Percentiles rank a stretch among this genome's conserved stretches.
These are phyloP conservation scores for Platanus orientalis DNA, from an alignment of 164 flowering plant species.

Conservation along the genomic window DNA sequence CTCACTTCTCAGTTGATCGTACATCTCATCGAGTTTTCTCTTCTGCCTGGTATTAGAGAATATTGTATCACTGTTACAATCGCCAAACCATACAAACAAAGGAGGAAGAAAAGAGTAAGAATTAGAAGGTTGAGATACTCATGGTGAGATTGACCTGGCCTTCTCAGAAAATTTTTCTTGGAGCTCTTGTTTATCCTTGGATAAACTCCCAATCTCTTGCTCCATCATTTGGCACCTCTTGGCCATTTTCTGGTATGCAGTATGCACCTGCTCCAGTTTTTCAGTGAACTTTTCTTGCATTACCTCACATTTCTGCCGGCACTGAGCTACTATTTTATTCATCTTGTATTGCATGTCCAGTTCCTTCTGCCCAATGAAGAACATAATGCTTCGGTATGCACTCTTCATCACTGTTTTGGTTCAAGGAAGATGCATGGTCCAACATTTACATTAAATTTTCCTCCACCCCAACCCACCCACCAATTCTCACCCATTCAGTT, in stretches of 20 bases:
- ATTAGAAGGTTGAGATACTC: background rate
- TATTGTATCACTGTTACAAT: background rate
- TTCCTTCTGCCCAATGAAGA: slow-evolving; percentile 88
- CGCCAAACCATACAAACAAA: background rate
- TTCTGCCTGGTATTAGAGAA: slow-evolving; percentile 61
- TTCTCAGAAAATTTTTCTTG: slow-evolving; percentile 96
- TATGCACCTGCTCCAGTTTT: slow-evolving; percentile 85
- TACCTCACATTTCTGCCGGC: slow-evolving; percentile 85
- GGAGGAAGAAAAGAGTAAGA: background rate
- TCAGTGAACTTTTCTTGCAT: slow-evolving; percentile 93
- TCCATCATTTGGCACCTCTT: slow-evolving; percentile 94
- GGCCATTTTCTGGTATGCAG: slow-evolving; percentile 91
- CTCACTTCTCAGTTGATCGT: slow-evolving; percentile 88
- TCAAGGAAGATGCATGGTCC: slow-evolving; percentile 37
- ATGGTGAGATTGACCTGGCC: slow-evolving; percentile 53
- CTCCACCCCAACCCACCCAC: background rate
- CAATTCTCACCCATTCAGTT: background rate
- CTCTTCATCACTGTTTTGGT: slow-evolving; percentile 78
- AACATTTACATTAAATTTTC: background rate
- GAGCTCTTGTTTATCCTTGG: slow-evolving; percentile 92
- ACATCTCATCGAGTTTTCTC: slow-evolving; percentile 98
- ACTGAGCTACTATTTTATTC: slow-evolving; percentile 80
- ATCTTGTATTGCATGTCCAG: slow-evolving; percentile 92
- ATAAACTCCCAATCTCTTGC: slow-evolving; percentile 72
- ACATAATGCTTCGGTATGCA: slow-evolving; percentile 93